These are phyloP conservation scores for Chaetomium tenue DNA, from an alignment of 495 filamentous ascomycete species.

Conservation along the genomic window DNA sequence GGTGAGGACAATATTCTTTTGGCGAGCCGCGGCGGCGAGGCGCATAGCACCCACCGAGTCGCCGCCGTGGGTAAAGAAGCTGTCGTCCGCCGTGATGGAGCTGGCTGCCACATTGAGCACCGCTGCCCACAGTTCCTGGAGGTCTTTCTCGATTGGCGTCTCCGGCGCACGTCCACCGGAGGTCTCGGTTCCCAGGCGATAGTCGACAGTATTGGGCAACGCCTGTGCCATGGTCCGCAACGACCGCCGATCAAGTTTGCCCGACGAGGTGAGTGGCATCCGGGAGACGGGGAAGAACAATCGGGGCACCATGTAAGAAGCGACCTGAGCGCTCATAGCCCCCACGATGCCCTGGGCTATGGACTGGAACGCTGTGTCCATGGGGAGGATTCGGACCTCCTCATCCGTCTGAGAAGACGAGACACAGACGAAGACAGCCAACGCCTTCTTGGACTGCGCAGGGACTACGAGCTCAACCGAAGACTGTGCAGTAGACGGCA, in stretches of 20 bases:
- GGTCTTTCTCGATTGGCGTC: slow-evolving; percentile 29
- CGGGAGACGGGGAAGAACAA: slow-evolving; percentile 51
- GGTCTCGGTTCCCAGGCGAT: slow-evolving; percentile 16
- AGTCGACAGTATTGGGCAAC: slow-evolving; percentile 9
- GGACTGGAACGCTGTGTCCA: slow-evolving; percentile 11
- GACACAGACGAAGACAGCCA: slow-evolving; percentile 25
- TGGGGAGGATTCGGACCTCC: slow-evolving; percentile 17
- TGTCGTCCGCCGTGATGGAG: slow-evolving; percentile 52
- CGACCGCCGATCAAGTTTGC: slow-evolving; percentile 48
- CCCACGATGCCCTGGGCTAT: slow-evolving; percentile 8
- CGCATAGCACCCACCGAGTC: slow-evolving; percentile 71
- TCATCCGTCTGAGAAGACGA: not conserved
- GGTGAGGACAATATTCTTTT: slow-evolving; percentile 50
- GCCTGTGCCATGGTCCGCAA: slow-evolving; percentile 23
- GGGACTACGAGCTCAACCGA: slow-evolving; percentile 23
- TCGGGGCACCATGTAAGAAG: slow-evolving; percentile 55
- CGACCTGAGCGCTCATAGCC: slow-evolving; percentile 14
- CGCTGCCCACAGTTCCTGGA: slow-evolving; percentile 36
- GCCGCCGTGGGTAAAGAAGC: slow-evolving; percentile 64
- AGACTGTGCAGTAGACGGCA: slow-evolving; percentile 16
- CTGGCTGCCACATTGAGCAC: slow-evolving; percentile 30
- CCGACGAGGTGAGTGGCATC: slow-evolving; percentile 52
- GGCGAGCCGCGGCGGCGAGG: slow-evolving; percentile 57
- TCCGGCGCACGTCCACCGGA: slow-evolving; percentile 3
- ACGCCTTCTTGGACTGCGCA: slow-evolving; percentile 13